Conservation (phyloP, 331 rosid species). For the Malus hybrid region DNA sequence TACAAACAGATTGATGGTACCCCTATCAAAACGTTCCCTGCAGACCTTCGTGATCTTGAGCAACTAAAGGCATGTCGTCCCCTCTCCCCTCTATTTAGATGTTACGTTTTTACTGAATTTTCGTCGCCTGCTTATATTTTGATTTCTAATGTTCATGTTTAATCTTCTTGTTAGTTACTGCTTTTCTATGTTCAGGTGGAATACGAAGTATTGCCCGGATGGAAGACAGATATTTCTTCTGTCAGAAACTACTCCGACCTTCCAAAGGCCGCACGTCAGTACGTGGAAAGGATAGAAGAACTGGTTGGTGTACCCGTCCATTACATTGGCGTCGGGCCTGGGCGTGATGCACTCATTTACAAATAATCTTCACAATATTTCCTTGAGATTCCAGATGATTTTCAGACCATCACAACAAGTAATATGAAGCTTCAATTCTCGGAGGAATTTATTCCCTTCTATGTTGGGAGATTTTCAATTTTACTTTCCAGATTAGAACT, state of each 20-base stretch:
- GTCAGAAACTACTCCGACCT: conserved; percentile 78
- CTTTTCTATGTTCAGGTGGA: conserved; percentile 57
- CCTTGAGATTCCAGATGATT: neutral
- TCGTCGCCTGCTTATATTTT: neutral
- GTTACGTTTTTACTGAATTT: neutral
- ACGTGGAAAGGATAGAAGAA: conserved; percentile 87
- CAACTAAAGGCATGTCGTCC: conserved; percentile 55
- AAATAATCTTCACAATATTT: conserved; percentile 33
- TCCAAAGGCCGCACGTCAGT: conserved; percentile 69
- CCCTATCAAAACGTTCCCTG: conserved; percentile 60
- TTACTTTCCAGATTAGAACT: neutral
- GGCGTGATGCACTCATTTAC: conserved; percentile 88
- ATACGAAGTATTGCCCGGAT: conserved; percentile 79
- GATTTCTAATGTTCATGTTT: neutral
- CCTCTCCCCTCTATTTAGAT: neutral
- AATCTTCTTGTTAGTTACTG: conserved; percentile 5
- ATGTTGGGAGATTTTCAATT: neutral
- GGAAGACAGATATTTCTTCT: conserved; percentile 75
- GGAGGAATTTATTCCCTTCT: conserved; percentile 10
- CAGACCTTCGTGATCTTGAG: conserved; percentile 78
- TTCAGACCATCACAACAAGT: conserved; percentile 13
- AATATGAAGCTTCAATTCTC: conserved; percentile 12
- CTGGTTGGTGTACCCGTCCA: conserved; percentile 80
- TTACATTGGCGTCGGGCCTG: conserved; percentile 91
- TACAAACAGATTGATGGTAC: conserved; percentile 63